phyloP scores from a whole-genome alignment of 805 yeast genomes.

The Kurtzmaniella cleridarum region DNA sequence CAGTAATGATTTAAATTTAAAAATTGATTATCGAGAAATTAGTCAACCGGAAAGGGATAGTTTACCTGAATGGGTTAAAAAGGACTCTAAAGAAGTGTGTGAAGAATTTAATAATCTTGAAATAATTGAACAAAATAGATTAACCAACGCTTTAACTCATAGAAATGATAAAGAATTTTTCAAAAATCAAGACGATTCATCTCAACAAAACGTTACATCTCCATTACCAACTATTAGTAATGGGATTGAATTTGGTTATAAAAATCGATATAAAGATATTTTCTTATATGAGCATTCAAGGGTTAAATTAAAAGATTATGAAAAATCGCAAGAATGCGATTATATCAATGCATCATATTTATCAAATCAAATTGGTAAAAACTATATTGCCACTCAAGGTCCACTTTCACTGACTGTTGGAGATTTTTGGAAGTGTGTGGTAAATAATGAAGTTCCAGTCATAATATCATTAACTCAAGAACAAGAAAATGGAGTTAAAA shows the following conservation, averaged over 20 bases:
- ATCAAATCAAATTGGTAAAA: slow-evolving; percentile 28
- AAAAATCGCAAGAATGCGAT: slow-evolving; percentile 28
- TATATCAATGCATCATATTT: slow-evolving; percentile 88
- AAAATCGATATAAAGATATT: slow-evolving; percentile 84
- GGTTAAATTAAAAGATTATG: slow-evolving; percentile 46
- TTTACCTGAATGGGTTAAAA: slow-evolving; percentile 54
- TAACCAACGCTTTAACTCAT: slow-evolving; percentile 35
- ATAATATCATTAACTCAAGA: slow-evolving; percentile 74
- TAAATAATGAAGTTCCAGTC: slow-evolving; percentile 57
- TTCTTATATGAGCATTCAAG: slow-evolving; percentile 83
- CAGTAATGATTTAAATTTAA: slow-evolving; percentile 7
- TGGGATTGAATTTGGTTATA: slow-evolving; percentile 76
- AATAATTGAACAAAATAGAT: slow-evolving; percentile 59
- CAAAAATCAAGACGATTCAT: background rate
- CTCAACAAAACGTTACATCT: slow-evolving; percentile 2
- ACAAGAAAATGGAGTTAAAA: slow-evolving; percentile 68
- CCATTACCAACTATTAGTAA: slow-evolving; percentile 47
- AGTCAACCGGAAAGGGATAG: slow-evolving; percentile 11
- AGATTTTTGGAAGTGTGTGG: slow-evolving; percentile 80
- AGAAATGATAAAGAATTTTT: slow-evolving; percentile 3
- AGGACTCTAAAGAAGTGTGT: slow-evolving; percentile 12
- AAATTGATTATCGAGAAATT: slow-evolving; percentile 7
- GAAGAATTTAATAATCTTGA: slow-evolving; percentile 60
- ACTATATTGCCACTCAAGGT: slow-evolving; percentile 80
- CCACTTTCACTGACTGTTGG: slow-evolving; percentile 69